Conservation (phyloP, 805 yeast species). For the Yamadazyma endophytica region DNA sequence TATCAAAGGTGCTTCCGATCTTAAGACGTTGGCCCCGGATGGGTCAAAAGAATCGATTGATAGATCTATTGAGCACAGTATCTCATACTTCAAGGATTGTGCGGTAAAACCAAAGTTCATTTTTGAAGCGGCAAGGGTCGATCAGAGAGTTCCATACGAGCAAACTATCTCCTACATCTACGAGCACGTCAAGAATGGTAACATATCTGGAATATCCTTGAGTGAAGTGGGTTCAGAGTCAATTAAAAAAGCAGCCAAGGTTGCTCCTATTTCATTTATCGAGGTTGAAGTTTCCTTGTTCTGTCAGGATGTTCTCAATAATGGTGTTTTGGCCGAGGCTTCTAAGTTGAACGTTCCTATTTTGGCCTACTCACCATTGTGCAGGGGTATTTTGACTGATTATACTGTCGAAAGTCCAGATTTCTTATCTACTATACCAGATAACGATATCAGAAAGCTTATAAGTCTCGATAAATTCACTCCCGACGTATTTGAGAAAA, state of each 20-base stretch:
- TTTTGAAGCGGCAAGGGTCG: constrained; percentile 74
- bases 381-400: constrained; percentile 77
- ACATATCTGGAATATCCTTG: constrained; percentile 65
- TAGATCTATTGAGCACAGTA: constrained; percentile 44
- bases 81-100: constrained; percentile 19
- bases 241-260: constrained; percentile 52
- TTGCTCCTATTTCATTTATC: constrained; percentile 58
- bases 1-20: constrained; percentile 63
- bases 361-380: constrained; percentile 79
- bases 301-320: constrained; percentile 53
- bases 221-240: constrained; percentile 68
- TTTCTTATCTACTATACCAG: constrained; percentile 2
- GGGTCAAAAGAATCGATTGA: constrained; percentile 46
- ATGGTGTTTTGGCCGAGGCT: constrained; percentile 62
- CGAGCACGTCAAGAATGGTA: constrained; percentile 59
- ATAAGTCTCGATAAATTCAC: constrained; percentile 40
- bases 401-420: constrained; percentile 34
- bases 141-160: constrained; percentile 50
- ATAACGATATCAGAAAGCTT: constrained; percentile 3
- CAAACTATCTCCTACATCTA: constrained; percentile 54
- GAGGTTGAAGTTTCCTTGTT: constrained; percentile 79
- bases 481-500: constrained; percentile 52
- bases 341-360: constrained; percentile 59
- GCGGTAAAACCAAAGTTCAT: constrained; percentile 34
- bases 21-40: constrained; percentile 38